Evolutionary conservation across 257 asterid genomes (phyloP).

Genomic region (Ehretia macrophylla): DNA sequence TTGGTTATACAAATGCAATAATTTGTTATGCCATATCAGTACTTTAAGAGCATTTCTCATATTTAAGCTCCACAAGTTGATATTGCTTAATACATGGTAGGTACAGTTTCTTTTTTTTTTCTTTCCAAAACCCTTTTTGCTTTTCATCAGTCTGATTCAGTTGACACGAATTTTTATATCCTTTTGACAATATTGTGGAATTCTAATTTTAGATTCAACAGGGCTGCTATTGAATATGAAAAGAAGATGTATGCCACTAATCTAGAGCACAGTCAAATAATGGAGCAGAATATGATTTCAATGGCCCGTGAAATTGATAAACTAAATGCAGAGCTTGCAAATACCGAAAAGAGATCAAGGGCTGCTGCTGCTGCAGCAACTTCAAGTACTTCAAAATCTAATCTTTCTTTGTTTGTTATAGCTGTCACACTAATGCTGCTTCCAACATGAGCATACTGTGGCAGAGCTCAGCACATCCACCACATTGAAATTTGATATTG

Average conservation of each 20-base stretch:
- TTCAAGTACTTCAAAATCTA: constrained; percentile 33
- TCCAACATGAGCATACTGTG: background rate
- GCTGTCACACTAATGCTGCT: background rate
- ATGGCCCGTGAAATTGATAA: constrained; percentile 61
- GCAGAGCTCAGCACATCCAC: background rate
- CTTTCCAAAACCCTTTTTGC: no score
- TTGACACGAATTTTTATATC: background rate
- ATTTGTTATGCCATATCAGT: no score
- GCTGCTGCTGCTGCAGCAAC: constrained; percentile 36
- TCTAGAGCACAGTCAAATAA: constrained; percentile 47
- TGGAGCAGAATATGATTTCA: constrained; percentile 65
- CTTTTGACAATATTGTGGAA: constrained; percentile 15
- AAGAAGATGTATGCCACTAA: constrained; percentile 49
- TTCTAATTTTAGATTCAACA: constrained; percentile 18
- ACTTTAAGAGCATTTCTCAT: no score
- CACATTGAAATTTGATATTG: background rate
- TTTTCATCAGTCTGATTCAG: background rate
- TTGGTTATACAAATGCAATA: no score
- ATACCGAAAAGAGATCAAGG: constrained; percentile 59
- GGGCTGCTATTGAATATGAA: constrained; percentile 80
- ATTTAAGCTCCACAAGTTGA: no score
- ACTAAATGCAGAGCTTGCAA: constrained; percentile 56
- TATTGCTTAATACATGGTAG: no score
- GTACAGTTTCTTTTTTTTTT: no score
- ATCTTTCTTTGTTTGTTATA: constrained; percentile 1